A percentile compares a stretch with the other conserved stretches of the same genome.
These are phyloP conservation scores for Penicillium concentricum DNA, from an alignment of 2,329 filamentous ascomycete species.

Conservation along the genomic window DNA sequence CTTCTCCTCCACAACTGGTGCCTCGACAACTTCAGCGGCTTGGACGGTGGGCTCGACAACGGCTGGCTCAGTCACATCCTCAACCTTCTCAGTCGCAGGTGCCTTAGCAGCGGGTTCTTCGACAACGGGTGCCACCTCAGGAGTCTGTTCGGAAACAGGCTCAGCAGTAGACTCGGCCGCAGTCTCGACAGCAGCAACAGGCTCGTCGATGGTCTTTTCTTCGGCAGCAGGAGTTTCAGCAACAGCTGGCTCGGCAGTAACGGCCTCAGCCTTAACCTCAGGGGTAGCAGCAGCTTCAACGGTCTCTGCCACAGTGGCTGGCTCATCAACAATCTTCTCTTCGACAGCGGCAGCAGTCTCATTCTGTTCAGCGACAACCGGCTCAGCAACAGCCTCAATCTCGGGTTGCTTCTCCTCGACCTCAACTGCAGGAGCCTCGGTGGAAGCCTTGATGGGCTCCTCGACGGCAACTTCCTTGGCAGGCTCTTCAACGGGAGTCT, in stretches of 20 bases:
- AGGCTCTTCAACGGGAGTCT: slow-evolving; percentile 6
- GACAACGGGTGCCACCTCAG: background rate
- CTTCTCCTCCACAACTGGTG: background rate
- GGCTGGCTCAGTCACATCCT: background rate
- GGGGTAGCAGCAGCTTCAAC: background rate
- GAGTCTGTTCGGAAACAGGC: background rate
- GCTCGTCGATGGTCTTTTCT: background rate
- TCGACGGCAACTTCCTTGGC: background rate
- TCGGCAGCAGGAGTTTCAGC: background rate
- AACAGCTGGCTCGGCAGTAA: background rate
- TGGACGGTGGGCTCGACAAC: background rate
- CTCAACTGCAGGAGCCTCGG: slow-evolving; percentile 8
- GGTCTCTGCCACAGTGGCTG: background rate
- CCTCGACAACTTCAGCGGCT: background rate
- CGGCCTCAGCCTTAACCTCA: background rate
- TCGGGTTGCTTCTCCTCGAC: slow-evolving; percentile 4
- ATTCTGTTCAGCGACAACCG: slow-evolving; percentile 2
- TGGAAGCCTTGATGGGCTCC: background rate
- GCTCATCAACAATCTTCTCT: background rate
- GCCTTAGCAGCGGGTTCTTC: background rate
- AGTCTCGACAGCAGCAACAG: background rate
- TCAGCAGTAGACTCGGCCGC: background rate
- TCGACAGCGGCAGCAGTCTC: slow-evolving; percentile 1
- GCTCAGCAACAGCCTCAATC: slow-evolving; percentile 3
- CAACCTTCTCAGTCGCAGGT: background rate